phyloP scores from a whole-genome alignment of 1,284 basidiomycete species.

The Ustilago cynodontis region DNA sequence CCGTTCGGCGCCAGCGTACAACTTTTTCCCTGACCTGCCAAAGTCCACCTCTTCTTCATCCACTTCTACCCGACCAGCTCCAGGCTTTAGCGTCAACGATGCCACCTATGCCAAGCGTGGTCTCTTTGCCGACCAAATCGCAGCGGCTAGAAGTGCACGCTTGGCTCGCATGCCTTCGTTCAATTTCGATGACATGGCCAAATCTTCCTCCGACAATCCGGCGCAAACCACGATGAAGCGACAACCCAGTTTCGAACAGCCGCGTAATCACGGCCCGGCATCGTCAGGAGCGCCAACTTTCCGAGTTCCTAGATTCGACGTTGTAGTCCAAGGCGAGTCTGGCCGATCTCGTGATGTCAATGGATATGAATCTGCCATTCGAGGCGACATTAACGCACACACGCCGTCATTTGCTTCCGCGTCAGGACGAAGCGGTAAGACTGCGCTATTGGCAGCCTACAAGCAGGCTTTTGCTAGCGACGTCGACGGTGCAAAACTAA shows the following conservation, averaged over 20 bases:
- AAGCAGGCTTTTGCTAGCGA: constrained; percentile 40
- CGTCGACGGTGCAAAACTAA: background rate
- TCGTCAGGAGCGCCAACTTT: constrained; percentile 6
- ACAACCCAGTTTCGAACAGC: constrained; percentile 37
- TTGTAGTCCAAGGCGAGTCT: constrained; percentile 6
- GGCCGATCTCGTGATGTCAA: constrained; percentile 7
- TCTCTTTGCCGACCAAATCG: constrained; percentile 45
- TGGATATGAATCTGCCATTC: constrained; percentile 2
- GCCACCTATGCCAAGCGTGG: constrained; percentile 32
- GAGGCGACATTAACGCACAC: constrained; percentile 23
- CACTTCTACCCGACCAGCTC: background rate
- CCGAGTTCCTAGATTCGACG: constrained; percentile 33
- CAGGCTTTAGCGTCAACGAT: constrained; percentile 31
- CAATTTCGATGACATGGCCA: constrained; percentile 28
- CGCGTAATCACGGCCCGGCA: constrained; percentile 6
- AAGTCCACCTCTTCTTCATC: constrained; percentile 12
- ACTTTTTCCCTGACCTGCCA: constrained; percentile 34
- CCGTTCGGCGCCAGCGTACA: constrained; percentile 21
- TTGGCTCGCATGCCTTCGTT: constrained; percentile 35
- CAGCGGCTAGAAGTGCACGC: constrained; percentile 35
- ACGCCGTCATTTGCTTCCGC: constrained; percentile 25
- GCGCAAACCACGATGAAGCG: constrained; percentile 8
- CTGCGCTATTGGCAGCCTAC: constrained; percentile 37
- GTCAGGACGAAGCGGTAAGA: constrained; percentile 36
- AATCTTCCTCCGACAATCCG: background rate